Base-by-base conservation (phyloP, 208 protist genomes). In the Angomonas ambiguus region DNA sequence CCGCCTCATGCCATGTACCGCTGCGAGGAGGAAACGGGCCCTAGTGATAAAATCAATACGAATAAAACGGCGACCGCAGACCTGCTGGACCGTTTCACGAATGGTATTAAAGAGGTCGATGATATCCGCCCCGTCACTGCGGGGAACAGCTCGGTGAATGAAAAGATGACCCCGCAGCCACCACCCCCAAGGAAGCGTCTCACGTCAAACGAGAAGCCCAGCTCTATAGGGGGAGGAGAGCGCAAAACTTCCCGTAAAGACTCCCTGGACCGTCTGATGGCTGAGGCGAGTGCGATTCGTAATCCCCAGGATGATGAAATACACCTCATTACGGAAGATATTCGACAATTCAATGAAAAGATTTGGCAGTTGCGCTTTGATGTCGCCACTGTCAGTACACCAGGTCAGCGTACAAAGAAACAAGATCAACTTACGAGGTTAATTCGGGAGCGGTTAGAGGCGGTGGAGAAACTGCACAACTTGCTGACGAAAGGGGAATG, bases 331-430 rank as follows among this genome's bases (percentile, higher is more conserved):
- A 93, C 87, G 22, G 87, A 93, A 63, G 77, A 88, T 53, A 53
- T 93, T 67, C 68, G 83, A 11, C 41, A 66, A 45, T 72, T 93
- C 35, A 93, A 93, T 51, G 83, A 93, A 75, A 77, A 76, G 41
- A 90, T 93, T 56, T 91, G 87, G 87, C 87, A 93, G 65, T 60
- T 87, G 35, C 74, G 72, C 49, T 93, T 86, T 42, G 51, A 71
- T 28, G 32, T 87, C 30, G 30, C 8, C 38, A 32, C 49, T 42
- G 63, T 55, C 8, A n/a, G 55, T 20, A 53, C 45, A 28, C 11
- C 6, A 42, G 45, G 51, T 34, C 16, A 18, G 53, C 58, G 24
- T 42, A 38, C 11, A 42, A 56, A 32, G 22, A 63, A 32, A n/a
- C 56, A 45, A 25, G 55, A 66, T 28, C 53, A 72, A 22, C 78